Evolutionary conservation across 495 filamentous ascomycete genomes (phyloP).

Genomic region (Penicillium alfredii): DNA sequence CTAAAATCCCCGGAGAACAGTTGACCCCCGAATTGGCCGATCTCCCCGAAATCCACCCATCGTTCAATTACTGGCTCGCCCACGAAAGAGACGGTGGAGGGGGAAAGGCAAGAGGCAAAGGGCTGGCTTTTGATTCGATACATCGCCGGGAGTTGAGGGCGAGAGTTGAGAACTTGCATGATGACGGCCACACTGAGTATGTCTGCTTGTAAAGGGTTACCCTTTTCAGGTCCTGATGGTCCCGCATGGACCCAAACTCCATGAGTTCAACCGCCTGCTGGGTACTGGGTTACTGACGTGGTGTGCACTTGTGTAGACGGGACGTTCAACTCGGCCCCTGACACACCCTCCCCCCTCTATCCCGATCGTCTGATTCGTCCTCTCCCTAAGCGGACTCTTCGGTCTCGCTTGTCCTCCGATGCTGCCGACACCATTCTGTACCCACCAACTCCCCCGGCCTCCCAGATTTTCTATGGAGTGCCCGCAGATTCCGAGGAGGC

Average conservation of each 20-base stretch:
- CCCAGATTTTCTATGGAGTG: constrained; percentile 70
- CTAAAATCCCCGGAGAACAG: too few relatives aligned
- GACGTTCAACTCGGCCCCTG: constrained; percentile 55
- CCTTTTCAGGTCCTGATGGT: constrained; percentile 11
- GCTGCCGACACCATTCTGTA: constrained; percentile 77
- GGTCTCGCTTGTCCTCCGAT: constrained; percentile 77
- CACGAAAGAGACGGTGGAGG: constrained; percentile 16
- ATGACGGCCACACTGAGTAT: constrained; percentile 49
- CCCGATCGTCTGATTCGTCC: constrained; percentile 90
- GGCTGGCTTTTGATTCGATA: constrained; percentile 11
- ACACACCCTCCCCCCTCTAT: constrained; percentile 68
- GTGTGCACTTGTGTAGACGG: constrained; percentile 39
- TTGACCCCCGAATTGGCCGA: constrained; percentile 3
- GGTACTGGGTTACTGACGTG: constrained; percentile 40
- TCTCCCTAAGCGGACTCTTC: constrained; percentile 78
- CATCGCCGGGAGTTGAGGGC: constrained; percentile 29
- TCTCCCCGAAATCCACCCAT: constrained; percentile 1
- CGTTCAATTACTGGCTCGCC: constrained; percentile 7
- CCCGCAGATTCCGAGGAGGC: constrained; percentile 43
- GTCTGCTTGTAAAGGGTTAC: constrained; percentile 29
- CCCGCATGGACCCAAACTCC: too few relatives aligned
- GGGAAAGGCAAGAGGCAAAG: constrained; percentile 11
- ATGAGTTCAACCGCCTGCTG: constrained; percentile 18
- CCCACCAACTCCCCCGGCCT: constrained; percentile 61
- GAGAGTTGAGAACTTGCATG: constrained; percentile 30